phyloP scores from a whole-genome alignment of 306 rosid genomes.

The Vicia faba region DNA sequence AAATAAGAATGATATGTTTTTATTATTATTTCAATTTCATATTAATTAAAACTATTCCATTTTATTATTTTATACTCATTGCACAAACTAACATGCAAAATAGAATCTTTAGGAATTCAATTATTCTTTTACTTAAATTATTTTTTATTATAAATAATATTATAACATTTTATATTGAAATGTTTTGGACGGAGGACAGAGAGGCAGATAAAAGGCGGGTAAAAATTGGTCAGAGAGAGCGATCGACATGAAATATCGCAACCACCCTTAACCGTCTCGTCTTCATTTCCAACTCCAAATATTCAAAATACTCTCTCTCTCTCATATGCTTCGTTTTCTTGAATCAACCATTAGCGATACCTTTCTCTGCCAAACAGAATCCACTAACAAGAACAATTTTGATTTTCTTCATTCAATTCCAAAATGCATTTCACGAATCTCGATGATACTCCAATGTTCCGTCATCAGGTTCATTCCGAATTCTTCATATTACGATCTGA shows the following conservation, averaged over 20 bases:
- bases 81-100: no score
- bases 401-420: neutral
- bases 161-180: no score
- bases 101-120: no score
- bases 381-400: slow-evolving; percentile 9
- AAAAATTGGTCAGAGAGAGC: slow-evolving; percentile 8
- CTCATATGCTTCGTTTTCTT: neutral
- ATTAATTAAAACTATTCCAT: no score
- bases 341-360: no score
- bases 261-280: slow-evolving; percentile 34
- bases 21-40: no score
- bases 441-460: slow-evolving; percentile 64
- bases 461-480: slow-evolving; percentile 50
- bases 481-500: neutral
- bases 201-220: slow-evolving; percentile 40
- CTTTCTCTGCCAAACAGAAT: slow-evolving; percentile 24
- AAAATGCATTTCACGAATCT: slow-evolving; percentile 58
- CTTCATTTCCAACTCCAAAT: neutral
- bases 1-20: no score
- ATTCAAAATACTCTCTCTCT: slow-evolving; percentile 9
- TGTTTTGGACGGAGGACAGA: neutral
- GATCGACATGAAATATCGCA: slow-evolving; percentile 55
- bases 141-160: no score
- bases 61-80: no score
- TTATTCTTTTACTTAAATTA: no score